Percentiles rank a stretch among this genome's conserved stretches.
Conservation (phyloP, 345 rosid genomes). For the Aquilaria malaccensis region DNA sequence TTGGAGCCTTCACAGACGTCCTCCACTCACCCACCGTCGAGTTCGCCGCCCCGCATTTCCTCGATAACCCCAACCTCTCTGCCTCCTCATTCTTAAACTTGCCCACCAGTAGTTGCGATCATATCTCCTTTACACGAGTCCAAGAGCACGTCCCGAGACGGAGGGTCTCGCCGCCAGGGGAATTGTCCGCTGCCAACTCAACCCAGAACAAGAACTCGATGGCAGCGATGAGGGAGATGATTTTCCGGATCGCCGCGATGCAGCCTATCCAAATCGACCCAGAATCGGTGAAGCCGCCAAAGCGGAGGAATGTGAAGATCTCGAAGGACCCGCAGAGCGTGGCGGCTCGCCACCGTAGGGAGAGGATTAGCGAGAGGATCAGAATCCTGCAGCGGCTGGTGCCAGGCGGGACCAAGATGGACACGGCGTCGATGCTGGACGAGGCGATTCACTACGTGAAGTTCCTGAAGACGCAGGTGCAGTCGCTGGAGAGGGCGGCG, state of each 20-base stretch:
- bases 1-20: conserved; percentile 11
- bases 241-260: conserved; percentile 63
- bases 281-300: conserved; percentile 56
- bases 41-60: conserved; percentile 19
- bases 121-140: conserved; percentile 13
- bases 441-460: conserved; percentile 70
- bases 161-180: conserved; percentile 22
- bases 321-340: conserved; percentile 73
- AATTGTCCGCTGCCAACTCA: conserved; percentile 13
- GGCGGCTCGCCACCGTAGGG: conserved; percentile 62
- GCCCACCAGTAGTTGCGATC: conserved; percentile 4
- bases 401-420: conserved; percentile 79
- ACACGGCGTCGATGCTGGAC: conserved; percentile 71
- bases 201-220: conserved; percentile 34
- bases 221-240: conserved; percentile 76
- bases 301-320: conserved; percentile 59
- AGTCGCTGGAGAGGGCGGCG: conserved; percentile 40
- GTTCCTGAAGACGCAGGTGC: conserved; percentile 65
- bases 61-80: conserved; percentile 9
- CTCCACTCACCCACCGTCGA: conserved; percentile 14
- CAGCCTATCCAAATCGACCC: conserved; percentile 69
- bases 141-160: conserved; percentile 2
- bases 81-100: conserved; percentile 7
- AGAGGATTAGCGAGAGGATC: conserved; percentile 61
- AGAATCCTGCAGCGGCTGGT: conserved; percentile 64